Conservation (phyloP, 73 alveolate genomes). For the Breviolum minutum region DNA sequence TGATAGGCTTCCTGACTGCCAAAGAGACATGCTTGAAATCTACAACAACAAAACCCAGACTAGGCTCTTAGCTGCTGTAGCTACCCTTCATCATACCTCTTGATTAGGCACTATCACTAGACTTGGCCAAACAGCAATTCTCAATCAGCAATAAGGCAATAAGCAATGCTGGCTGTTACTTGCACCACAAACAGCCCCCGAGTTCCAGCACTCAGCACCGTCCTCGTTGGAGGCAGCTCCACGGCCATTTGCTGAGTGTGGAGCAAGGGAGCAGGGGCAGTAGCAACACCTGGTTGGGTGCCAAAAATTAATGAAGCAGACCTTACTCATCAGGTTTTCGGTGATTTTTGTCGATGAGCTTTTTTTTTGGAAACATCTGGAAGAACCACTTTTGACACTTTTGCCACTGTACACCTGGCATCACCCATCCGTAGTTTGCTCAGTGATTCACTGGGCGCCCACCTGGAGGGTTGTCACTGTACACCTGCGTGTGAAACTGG, state of each 20-base stretch:
- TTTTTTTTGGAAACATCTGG: not conserved
- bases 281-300: not conserved
- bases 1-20: conserved; percentile 56
- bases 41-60: not conserved
- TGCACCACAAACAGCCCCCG: not conserved
- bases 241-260: conserved; percentile 94
- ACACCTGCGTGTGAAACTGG: conserved; percentile 14
- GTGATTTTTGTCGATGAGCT: not conserved
- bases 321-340: no score
- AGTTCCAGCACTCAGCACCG: not conserved
- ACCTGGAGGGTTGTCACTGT: not conserved
- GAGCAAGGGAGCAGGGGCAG: conserved; percentile 35
- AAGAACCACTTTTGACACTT: no score
- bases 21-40: not conserved
- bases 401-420: no score
- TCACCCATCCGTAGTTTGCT: no score
- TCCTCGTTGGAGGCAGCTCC: conserved; percentile 93
- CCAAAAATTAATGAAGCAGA: not conserved
- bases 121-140: no score
- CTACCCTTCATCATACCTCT: no score
- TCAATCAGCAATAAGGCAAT: no score
- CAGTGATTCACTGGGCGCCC: not conserved
- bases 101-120: no score
- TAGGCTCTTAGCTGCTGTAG: no score
- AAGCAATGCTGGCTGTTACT: no score